These are phyloP conservation scores for Rhododendron mucronatum DNA, from an alignment of 148 eudicot genomes.

Conservation along the genomic window DNA sequence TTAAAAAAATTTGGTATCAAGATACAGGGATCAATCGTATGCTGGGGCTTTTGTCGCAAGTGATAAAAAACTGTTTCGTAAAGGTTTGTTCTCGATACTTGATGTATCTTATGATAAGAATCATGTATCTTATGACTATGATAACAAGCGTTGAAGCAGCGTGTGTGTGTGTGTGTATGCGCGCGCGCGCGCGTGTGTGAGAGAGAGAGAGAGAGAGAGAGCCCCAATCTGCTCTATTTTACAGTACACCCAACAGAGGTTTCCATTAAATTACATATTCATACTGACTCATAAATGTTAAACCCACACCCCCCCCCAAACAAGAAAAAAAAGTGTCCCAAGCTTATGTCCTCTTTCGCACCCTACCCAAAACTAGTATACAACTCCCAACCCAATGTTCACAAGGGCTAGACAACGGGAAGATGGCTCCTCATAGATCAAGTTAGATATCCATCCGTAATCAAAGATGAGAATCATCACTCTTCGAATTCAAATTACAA, in stretches of 20 bases:
- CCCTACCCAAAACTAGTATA: neutral
- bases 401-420: neutral
- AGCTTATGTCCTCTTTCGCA: neutral
- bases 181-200: too few relatives aligned
- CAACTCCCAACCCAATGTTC: neutral
- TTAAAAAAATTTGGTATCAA: neutral
- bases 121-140: neutral
- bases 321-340: neutral
- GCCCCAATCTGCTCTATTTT: neutral
- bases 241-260: neutral
- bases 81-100: neutral
- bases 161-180: too few relatives aligned
- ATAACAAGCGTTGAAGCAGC: neutral
- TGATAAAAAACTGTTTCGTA: neutral
- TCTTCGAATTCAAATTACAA: neutral
- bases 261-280: neutral
- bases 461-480: neutral
- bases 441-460: neutral
- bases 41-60: neutral
- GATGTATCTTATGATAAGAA: neutral
- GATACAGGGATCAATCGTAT: neutral
- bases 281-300: neutral
- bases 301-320: neutral
- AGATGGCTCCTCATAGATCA: neutral
- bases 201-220: neutral